A percentile compares a stretch with the other conserved stretches of the same genome.
Conservation (phyloP, 495 filamentous ascomycete genomes). For the Aspergillus conjunctus region DNA sequence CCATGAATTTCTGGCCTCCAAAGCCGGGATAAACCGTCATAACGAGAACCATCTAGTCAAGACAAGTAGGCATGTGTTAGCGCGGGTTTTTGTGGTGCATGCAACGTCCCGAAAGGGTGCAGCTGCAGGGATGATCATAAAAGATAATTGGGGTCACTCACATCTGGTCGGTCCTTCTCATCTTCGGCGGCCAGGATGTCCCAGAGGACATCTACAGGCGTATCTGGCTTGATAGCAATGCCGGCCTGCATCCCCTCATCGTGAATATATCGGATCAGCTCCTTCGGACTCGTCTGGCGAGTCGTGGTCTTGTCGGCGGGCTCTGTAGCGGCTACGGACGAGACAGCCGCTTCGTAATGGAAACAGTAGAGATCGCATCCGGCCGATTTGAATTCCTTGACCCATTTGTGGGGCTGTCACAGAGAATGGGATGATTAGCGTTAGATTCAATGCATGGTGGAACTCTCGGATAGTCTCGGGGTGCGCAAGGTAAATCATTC, state of each 20-base stretch:
- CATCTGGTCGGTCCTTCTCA: slow-evolving; percentile 82
- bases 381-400: slow-evolving; percentile 87
- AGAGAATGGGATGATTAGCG: background rate
- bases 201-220: slow-evolving; percentile 85
- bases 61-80: slow-evolving; percentile 5
- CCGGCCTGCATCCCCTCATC: slow-evolving; percentile 85
- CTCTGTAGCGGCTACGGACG: slow-evolving; percentile 77
- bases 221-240: slow-evolving; percentile 93
- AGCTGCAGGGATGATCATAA: too few species aligned
- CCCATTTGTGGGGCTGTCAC: slow-evolving; percentile 91
- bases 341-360: slow-evolving; percentile 95
- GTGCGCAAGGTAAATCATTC: background rate
- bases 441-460: background rate
- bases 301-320: slow-evolving; percentile 67
- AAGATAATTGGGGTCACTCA: slow-evolving; percentile 48
- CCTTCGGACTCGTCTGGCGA: slow-evolving; percentile 71
- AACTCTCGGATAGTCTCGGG: background rate
- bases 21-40: slow-evolving; percentile 99
- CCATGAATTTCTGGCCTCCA: slow-evolving; percentile 98
- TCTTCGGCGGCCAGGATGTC: slow-evolving; percentile 75
- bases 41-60: slow-evolving; percentile 85
- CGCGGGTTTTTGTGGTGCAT: background rate
- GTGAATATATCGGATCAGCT: slow-evolving; percentile 89
- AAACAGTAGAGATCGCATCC: slow-evolving; percentile 99
- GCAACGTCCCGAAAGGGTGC: too few species aligned